A percentile compares a stretch with the other conserved stretches of the same genome.
Evolutionary conservation across 768 basidiomycete species (phyloP).

Genomic region (Auriscalpium vulgare): DNA sequence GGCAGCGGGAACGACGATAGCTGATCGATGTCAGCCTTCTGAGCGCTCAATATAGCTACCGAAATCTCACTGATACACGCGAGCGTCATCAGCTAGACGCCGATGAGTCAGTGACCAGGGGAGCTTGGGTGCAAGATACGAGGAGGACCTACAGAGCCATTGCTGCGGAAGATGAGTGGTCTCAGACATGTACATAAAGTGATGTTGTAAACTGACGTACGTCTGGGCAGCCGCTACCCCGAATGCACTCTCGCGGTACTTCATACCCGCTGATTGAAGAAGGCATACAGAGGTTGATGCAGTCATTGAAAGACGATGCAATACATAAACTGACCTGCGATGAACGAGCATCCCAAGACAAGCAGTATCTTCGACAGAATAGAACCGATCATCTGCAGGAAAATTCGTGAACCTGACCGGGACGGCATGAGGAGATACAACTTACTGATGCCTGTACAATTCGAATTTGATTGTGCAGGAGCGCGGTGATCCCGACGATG

Average conservation of each 20-base stretch:
- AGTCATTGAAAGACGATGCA: neutral
- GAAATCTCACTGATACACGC: slow-evolving; percentile 65
- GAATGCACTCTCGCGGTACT: slow-evolving; percentile 62
- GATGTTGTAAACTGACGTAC: slow-evolving; percentile 37
- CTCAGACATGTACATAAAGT: neutral
- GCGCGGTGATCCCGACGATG: slow-evolving; percentile 81
- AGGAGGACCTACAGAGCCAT: slow-evolving; percentile 4
- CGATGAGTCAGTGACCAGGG: slow-evolving; percentile 8
- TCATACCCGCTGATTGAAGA: slow-evolving; percentile 49
- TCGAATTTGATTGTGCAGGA: slow-evolving; percentile 65
- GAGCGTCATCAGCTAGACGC: slow-evolving; percentile 67
- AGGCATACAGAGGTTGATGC: slow-evolving; percentile 5
- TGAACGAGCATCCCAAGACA: slow-evolving; percentile 86
- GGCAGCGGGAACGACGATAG: slow-evolving; percentile 87
- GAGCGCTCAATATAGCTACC: neutral
- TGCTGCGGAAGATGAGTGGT: slow-evolving; percentile 30
- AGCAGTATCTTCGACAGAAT: slow-evolving; percentile 86
- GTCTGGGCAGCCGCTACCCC: slow-evolving; percentile 83
- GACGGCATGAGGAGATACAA: slow-evolving; percentile 26
- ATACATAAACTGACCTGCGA: slow-evolving; percentile 48
- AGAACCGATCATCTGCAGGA: slow-evolving; percentile 72
- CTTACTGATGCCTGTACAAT: slow-evolving; percentile 88
- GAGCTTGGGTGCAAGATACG: neutral
- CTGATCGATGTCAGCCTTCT: slow-evolving; percentile 22
- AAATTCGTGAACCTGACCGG: slow-evolving; percentile 67